Conservation (phyloP, 176 grass and related monocot genomes). For the Raddia guianensis region DNA sequence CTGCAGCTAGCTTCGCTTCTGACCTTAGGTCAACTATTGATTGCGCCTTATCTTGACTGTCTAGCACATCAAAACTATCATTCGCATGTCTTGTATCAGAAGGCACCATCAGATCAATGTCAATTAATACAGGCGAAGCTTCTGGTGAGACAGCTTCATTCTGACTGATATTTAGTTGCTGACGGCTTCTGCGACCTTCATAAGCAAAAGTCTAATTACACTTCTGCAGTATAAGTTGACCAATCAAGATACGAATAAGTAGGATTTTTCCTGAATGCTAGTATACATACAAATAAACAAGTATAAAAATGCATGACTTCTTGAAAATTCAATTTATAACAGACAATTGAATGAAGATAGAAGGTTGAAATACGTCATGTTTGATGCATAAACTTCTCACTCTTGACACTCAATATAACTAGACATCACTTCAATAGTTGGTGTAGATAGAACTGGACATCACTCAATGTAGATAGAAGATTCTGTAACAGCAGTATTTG, state of each 20-base stretch:
- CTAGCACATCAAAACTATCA: constrained; percentile 33
- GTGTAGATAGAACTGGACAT: too few species aligned
- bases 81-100: constrained; percentile 39
- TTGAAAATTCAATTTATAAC: not conserved
- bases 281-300: constrained; percentile 14
- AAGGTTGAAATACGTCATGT: not conserved
- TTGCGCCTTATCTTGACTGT: constrained; percentile 42
- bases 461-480: not conserved
- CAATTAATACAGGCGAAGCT: constrained; percentile 26
- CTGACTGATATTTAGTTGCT: constrained; percentile 35
- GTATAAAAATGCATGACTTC: not conserved
- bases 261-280: constrained; percentile 2
- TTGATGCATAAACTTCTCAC: not conserved
- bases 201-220: constrained; percentile 21
- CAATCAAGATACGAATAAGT: constrained; percentile 4
- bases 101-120: constrained; percentile 37
- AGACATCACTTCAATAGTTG: not conserved
- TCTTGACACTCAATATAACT: constrained; percentile 7
- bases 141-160: constrained; percentile 33
- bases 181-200: constrained; percentile 44
- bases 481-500: not conserved
- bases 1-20: constrained; percentile 70
- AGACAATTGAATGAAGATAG: not conserved
- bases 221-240: constrained; percentile 18
- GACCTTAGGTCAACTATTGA: constrained; percentile 60